Evolutionary conservation across 2,329 filamentous ascomycete species (phyloP), one percentile per base, ranked within the genome.

Genomic region (Hypocrella siamensis): DNA sequence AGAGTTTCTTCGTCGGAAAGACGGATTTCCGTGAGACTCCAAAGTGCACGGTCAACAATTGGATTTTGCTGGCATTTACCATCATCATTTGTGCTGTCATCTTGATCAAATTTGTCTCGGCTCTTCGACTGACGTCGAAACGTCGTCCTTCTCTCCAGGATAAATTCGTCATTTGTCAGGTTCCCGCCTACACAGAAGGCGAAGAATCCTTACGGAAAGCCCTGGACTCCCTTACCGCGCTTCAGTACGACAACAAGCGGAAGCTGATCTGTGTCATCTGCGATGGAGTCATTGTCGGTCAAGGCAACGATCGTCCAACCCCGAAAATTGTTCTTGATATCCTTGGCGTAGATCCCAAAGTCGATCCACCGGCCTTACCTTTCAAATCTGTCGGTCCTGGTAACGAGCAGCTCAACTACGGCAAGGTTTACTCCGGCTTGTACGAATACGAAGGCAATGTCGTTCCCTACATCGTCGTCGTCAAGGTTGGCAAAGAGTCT

Each of bases 381-480:
- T 96, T 96, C 71, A 88, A 86, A 58, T 92, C 85, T 4, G 76
- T 98, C 35, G 90, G 90, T 31, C 66, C 76, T 31, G 84, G 86
- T 43, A 85, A 74, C 46, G 82, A 93, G 38, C 88, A 96, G 53
- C 76, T 96, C 42, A 98, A 98, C 58, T 96, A 93, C 48, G 90
- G 86, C 49, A 98, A 98, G 52, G 86, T 98, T 12, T 98, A 96
- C 56, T 96, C 88, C 30, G 90, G 90, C 48, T 70, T 98, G 3
- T 98, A 98, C 55, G 90, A 98, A 53, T 94, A 75, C 38, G 86
- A 98, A 63, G 90, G 88, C 56, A 93, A 94, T 44, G 86, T 98
- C 4, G 90, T 98, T 9, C 90, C 90, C 0, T 98, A 94, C 47
- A 60, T 98, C 17, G 90, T 98, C 9, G 67, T 98, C 17, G 88